Evolutionary conservation across 2,329 filamentous ascomycete species (phyloP).

Genomic region (Aspergillus texensis): DNA sequence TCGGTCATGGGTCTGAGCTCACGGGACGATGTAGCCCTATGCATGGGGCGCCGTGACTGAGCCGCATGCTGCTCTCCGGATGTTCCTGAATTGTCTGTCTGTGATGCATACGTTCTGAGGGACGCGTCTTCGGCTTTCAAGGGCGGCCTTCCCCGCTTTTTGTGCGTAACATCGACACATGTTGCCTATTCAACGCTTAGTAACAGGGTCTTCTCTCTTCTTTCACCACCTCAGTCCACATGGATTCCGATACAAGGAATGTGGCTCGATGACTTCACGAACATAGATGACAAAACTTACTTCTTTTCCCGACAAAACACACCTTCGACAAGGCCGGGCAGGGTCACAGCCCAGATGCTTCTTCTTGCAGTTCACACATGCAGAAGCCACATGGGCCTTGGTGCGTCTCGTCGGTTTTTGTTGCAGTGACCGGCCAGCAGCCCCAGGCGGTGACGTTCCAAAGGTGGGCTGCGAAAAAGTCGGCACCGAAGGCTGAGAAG

Average conservation of each 20-base stretch:
- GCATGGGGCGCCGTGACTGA: constrained; percentile 29
- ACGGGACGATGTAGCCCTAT: constrained; percentile 40
- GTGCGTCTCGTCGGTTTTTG: constrained; percentile 47
- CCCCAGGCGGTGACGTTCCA: constrained; percentile 24
- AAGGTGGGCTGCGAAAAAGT: constrained; percentile 30
- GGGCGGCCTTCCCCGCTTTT: constrained; percentile 49
- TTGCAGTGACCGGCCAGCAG: constrained; percentile 29
- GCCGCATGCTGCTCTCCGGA: constrained; percentile 29
- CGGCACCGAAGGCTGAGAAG: constrained; percentile 23
- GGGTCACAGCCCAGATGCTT: constrained; percentile 52
- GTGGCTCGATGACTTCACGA: background rate
- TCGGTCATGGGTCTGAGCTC: constrained; percentile 43
- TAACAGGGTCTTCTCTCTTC: background rate
- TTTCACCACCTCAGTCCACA: background rate
- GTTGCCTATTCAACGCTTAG: constrained; percentile 33
- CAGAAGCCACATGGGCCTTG: constrained; percentile 52
- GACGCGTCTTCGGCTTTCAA: constrained; percentile 47
- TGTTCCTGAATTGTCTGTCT: constrained; percentile 29
- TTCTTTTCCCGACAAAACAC: constrained; percentile 50
- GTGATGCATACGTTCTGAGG: constrained; percentile 33
- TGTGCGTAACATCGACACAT: constrained; percentile 51
- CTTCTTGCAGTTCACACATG: constrained; percentile 53
- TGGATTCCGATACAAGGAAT: background rate
- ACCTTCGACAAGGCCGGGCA: constrained; percentile 49
- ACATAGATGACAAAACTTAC: constrained; percentile 33